Evolutionary conservation across 805 yeast genomes (phyloP).

Genomic region (Hanseniaspora pseudoguilliermondii): DNA sequence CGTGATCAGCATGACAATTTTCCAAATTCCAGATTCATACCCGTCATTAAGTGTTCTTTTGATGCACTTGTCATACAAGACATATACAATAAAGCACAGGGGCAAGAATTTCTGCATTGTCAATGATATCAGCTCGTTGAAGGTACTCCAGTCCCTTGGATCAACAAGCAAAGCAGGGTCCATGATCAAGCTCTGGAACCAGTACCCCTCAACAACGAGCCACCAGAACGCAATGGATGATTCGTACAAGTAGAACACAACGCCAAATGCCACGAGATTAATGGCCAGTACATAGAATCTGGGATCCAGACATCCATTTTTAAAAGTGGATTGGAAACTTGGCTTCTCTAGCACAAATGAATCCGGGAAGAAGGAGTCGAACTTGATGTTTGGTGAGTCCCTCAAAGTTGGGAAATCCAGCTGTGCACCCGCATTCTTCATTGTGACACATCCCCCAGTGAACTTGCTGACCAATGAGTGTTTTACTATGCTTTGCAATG

Average conservation of each 20-base stretch:
- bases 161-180: slow-evolving; percentile 65
- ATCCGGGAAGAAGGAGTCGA: slow-evolving; percentile 62
- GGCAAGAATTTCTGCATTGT: slow-evolving; percentile 71
- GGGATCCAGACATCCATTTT: slow-evolving; percentile 55
- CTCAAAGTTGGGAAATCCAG: slow-evolving; percentile 22
- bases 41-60: slow-evolving; percentile 34
- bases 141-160: slow-evolving; percentile 35
- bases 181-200: slow-evolving; percentile 65
- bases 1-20: slow-evolving; percentile 54
- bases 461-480: slow-evolving; percentile 18
- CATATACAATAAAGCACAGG: slow-evolving; percentile 53
- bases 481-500: slow-evolving; percentile 34
- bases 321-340: slow-evolving; percentile 21
- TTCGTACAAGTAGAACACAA: slow-evolving; percentile 40
- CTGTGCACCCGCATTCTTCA: slow-evolving; percentile 14
- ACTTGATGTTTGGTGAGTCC: slow-evolving; percentile 29
- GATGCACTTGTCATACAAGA: slow-evolving; percentile 50
- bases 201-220: slow-evolving; percentile 52
- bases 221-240: slow-evolving; percentile 50
- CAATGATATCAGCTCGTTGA: slow-evolving; percentile 52
- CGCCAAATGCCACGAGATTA: slow-evolving; percentile 51
- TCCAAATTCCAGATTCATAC: slow-evolving; percentile 32
- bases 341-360: slow-evolving; percentile 48
- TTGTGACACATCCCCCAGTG: slow-evolving; percentile 10
- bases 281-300: slow-evolving; percentile 42